Conservation (phyloP, 257 asterid species). For the Capsicum baccatum region DNA sequence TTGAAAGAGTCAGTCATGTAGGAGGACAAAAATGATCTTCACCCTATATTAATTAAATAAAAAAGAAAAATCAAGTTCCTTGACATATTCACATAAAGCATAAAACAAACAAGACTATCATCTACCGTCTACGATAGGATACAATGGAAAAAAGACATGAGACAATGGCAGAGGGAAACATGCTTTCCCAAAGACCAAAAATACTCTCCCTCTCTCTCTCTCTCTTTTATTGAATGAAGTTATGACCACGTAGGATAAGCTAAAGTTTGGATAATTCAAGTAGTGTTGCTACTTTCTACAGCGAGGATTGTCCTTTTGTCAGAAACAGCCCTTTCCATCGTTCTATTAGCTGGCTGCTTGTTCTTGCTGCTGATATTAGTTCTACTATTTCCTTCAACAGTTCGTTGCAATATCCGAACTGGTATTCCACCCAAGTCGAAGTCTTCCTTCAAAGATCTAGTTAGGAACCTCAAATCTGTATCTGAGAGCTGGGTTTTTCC, state of each 20-base stretch:
- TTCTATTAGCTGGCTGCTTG: conserved; percentile 40
- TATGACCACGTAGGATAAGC: neutral
- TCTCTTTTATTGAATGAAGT: neutral
- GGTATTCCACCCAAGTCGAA: conserved; percentile 95
- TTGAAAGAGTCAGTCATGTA: conserved; percentile 10
- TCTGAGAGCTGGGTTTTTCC: conserved; percentile 72
- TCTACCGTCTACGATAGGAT: neutral
- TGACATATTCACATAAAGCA: conserved; percentile 15
- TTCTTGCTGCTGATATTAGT: conserved; percentile 44
- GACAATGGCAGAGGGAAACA: neutral
- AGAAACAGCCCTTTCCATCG: conserved; percentile 50
- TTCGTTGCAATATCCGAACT: conserved; percentile 80
- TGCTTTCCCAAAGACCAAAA: neutral
- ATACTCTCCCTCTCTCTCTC: neutral
- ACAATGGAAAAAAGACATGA: neutral
- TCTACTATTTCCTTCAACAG: conserved; percentile 42
- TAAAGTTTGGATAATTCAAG: conserved; percentile 10
- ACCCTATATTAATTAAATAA: neutral
- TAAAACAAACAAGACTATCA: neutral
- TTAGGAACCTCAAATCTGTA: conserved; percentile 81
- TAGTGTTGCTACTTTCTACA: conserved; percentile 36
- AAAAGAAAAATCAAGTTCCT: neutral
- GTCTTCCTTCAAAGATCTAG: conserved; percentile 84
- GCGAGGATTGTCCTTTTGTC: conserved; percentile 61
- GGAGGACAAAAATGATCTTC: neutral